Percentiles rank a stretch among this genome's conserved stretches.
Evolutionary conservation across 2,329 filamentous ascomycete genomes (phyloP).

Genomic region (Fusarium sp.): DNA sequence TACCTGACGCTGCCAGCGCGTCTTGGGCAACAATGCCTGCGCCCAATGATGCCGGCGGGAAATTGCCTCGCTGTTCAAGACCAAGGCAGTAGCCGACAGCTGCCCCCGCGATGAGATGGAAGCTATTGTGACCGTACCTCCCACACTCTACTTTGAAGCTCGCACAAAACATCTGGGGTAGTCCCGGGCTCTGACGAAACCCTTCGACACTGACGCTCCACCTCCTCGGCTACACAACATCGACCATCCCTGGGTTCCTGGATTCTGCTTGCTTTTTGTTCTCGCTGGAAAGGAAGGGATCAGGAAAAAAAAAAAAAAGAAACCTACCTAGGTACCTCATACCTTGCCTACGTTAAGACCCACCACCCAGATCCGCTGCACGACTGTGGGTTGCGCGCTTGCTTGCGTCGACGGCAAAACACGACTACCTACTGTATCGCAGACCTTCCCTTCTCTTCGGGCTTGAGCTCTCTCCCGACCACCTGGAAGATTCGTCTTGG

Average conservation of each 20-base stretch:
- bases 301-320: conserved; percentile 3
- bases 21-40: conserved; percentile 48
- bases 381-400: conserved; percentile 35
- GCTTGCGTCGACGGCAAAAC: conserved; percentile 39
- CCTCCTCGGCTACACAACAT: conserved; percentile 34
- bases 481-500: conserved; percentile 30
- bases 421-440: conserved; percentile 15
- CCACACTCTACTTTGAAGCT: conserved; percentile 10
- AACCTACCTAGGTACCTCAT: neutral
- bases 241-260: conserved; percentile 16
- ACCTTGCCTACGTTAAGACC: conserved; percentile 19
- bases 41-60: conserved; percentile 45
- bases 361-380: conserved; percentile 36
- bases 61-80: conserved; percentile 31
- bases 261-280: neutral
- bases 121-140: conserved; percentile 9
- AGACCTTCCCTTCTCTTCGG: conserved; percentile 18
- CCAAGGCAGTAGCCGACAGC: conserved; percentile 32
- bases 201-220: conserved; percentile 14
- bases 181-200: conserved; percentile 36
- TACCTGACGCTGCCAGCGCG: conserved; percentile 43
- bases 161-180: conserved; percentile 44
- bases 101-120: conserved; percentile 30
- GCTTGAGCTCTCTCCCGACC: conserved; percentile 36
- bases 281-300: neutral